Percentiles rank a stretch among this genome's conserved stretches.
Evolutionary conservation across 2,329 filamentous ascomycete species (phyloP).

Genomic region (Mycosphaerelloides madeirae): DNA sequence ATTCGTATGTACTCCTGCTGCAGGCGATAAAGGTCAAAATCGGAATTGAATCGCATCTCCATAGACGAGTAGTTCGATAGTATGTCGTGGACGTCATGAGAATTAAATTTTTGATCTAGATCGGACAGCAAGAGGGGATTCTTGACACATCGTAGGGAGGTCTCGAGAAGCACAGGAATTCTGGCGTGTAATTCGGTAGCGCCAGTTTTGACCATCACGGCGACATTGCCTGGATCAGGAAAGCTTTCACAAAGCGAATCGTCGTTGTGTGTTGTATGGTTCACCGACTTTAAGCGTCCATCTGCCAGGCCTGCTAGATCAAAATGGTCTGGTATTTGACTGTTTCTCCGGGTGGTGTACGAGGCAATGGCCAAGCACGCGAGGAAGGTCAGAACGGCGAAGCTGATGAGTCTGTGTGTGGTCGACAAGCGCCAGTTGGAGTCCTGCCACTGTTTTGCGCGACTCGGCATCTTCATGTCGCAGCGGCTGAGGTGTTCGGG

Average conservation of each 20-base stretch:
- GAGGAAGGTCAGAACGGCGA: too few species aligned
- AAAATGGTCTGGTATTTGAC: too few species aligned
- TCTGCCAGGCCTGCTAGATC: too few species aligned
- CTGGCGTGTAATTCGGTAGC: slow-evolving; percentile 51
- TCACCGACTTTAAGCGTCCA: too few species aligned
- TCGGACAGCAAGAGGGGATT: slow-evolving; percentile 48
- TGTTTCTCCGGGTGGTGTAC: too few species aligned
- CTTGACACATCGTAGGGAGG: slow-evolving; percentile 48
- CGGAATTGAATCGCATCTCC: slow-evolving; percentile 9
- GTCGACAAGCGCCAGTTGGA: too few species aligned
- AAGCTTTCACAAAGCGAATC: slow-evolving; percentile 1
- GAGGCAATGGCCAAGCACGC: too few species aligned
- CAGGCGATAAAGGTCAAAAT: slow-evolving; percentile 23
- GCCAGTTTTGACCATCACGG: slow-evolving; percentile 54
- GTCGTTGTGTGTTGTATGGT: too few species aligned
- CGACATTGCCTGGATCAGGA: slow-evolving; percentile 40
- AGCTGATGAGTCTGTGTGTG: too few species aligned
- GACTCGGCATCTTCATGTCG: too few species aligned
- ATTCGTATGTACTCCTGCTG: slow-evolving; percentile 17
- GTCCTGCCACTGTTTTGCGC: too few species aligned
- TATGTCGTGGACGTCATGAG: slow-evolving; percentile 29
- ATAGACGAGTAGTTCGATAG: slow-evolving; percentile 22
- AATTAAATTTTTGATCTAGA: slow-evolving; percentile 39
- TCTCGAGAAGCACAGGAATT: slow-evolving; percentile 49
- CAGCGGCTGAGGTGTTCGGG: too few species aligned